These are phyloP conservation scores for Cornus kousa DNA, from an alignment of 148 eudicot genomes.

Conservation along the genomic window DNA sequence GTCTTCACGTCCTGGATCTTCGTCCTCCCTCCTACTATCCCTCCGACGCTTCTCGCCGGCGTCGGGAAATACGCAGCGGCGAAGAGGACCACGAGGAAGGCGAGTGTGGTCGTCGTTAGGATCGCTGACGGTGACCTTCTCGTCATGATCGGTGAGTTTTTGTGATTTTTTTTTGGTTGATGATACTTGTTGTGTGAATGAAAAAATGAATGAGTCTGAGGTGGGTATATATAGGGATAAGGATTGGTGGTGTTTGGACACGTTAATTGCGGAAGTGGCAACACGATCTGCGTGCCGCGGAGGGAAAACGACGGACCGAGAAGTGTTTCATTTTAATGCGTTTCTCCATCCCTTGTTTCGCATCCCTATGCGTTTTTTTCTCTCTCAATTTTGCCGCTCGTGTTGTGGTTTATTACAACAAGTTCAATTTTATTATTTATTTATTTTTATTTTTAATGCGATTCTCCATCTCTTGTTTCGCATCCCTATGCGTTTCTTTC, in stretches of 20 bases:
- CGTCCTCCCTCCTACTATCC: constrained; percentile 41
- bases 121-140: not conserved
- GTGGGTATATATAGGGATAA: not conserved
- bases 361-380: no score
- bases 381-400: no score
- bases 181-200: not conserved
- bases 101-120: not conserved
- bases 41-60: constrained; percentile 15
- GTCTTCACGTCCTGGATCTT: constrained; percentile 44
- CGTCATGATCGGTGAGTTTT: not conserved
- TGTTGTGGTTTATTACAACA: no score
- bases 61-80: not conserved
- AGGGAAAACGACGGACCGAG: constrained; percentile 10
- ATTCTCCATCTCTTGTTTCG: no score
- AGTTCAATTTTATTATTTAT: no score
- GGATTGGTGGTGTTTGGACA: constrained; percentile 15
- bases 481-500: no score
- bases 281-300: constrained; percentile 32
- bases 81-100: not conserved
- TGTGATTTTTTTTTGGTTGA: not conserved
- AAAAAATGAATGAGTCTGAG: no score
- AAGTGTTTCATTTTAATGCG: no score
- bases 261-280: constrained; percentile 20
- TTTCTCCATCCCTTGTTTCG: no score
- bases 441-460: no score